Conservation (phyloP, 2,329 filamentous ascomycete species). For the Trichoderma polysporum region DNA sequence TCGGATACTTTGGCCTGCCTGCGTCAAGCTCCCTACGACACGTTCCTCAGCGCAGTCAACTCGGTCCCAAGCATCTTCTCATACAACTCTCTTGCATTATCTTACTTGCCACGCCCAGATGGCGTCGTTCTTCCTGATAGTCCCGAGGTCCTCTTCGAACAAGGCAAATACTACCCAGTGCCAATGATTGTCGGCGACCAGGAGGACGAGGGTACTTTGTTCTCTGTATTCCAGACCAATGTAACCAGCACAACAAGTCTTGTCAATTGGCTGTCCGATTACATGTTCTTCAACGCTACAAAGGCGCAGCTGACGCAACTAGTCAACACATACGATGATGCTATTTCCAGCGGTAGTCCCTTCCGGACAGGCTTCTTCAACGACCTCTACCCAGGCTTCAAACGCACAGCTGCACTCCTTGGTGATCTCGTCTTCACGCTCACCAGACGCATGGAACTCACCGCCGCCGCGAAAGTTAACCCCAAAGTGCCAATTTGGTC, state of each 20-base stretch:
- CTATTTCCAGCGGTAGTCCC: constrained; percentile 61
- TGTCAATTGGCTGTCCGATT: constrained; percentile 57
- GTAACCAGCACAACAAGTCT: constrained; percentile 61
- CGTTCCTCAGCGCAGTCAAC: constrained; percentile 65
- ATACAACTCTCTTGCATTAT: constrained; percentile 67
- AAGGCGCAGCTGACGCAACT: constrained; percentile 52
- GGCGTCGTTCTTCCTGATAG: constrained; percentile 60
- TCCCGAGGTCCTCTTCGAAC: constrained; percentile 56
- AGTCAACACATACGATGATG: constrained; percentile 62
- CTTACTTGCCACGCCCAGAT: constrained; percentile 74
- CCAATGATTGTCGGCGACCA: constrained; percentile 66
- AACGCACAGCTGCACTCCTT: constrained; percentile 71
- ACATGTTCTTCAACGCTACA: constrained; percentile 61
- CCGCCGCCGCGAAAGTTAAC: constrained; percentile 43
- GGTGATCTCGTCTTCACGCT: constrained; percentile 77
- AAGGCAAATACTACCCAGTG: constrained; percentile 51
- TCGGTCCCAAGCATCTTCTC: constrained; percentile 67
- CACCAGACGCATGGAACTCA: constrained; percentile 64
- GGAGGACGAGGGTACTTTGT: constrained; percentile 78
- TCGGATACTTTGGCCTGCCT: constrained; percentile 65
- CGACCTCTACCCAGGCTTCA: constrained; percentile 73
- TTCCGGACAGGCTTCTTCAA: constrained; percentile 70
- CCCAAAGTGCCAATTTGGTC: constrained; percentile 69
- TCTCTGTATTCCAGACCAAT: constrained; percentile 68
- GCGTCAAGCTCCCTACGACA: constrained; percentile 57